These are phyloP conservation scores for Brassica balearica DNA, from an alignment of 441 rosid genomes.

Conservation along the genomic window DNA sequence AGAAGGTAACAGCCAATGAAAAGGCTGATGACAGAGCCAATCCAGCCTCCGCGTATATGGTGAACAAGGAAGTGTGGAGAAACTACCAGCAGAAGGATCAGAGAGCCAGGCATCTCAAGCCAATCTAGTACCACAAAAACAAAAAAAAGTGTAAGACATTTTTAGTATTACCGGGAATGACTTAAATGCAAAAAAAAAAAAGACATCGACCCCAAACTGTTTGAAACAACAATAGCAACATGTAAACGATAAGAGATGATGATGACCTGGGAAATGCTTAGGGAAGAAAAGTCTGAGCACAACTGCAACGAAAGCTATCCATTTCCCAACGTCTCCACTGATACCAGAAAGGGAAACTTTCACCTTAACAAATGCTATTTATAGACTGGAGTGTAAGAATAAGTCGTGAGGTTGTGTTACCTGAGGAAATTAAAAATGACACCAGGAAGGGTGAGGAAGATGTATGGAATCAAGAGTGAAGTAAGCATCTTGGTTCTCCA, in stretches of 20 bases:
- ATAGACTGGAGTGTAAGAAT: background rate
- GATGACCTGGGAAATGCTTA: slow-evolving; percentile 72
- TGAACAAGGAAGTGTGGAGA: slow-evolving; percentile 68
- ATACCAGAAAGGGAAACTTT: background rate
- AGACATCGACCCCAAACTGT: background rate
- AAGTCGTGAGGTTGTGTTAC: slow-evolving; percentile 39
- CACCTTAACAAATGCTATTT: background rate
- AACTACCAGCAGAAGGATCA: slow-evolving; percentile 78
- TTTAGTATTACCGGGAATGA: background rate
- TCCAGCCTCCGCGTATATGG: slow-evolving; percentile 59
- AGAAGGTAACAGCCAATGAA: slow-evolving; percentile 79
- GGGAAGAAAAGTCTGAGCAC: slow-evolving; percentile 88
- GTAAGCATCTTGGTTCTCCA: slow-evolving; percentile 90
- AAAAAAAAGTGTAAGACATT: too few relatives aligned
- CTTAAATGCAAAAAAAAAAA: too few relatives aligned
- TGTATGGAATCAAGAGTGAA: slow-evolving; percentile 74
- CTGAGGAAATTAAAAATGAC: slow-evolving; percentile 66
- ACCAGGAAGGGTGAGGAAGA: slow-evolving; percentile 79
- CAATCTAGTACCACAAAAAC: slow-evolving; percentile 51
- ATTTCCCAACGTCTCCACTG: slow-evolving; percentile 79
- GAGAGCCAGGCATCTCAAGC: slow-evolving; percentile 83
- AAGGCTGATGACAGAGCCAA: slow-evolving; percentile 65
- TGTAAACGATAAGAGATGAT: background rate
- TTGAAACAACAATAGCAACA: background rate
- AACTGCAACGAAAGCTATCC: slow-evolving; percentile 81